Conservation (phyloP, 169 alveolate species). For the Plasmodium adleri region DNA sequence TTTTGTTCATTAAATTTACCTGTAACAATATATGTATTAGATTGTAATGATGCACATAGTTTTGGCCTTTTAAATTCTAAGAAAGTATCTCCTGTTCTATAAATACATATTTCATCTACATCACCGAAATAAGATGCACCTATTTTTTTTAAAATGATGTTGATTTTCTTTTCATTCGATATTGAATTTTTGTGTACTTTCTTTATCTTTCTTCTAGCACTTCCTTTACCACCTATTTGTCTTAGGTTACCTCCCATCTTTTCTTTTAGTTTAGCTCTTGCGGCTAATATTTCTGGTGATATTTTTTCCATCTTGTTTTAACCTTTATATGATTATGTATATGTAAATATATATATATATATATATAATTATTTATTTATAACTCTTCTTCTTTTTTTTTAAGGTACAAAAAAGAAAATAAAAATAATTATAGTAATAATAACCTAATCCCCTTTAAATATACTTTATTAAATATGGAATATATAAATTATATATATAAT, state of each 20-base stretch:
- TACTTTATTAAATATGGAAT: too few species aligned
- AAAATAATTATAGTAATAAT: too few species aligned
- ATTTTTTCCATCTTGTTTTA: conserved; percentile 78
- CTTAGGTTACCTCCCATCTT: conserved; percentile 92
- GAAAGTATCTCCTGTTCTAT: conserved; percentile 95
- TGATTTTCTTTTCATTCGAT: conserved; percentile 95
- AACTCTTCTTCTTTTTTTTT: too few species aligned
- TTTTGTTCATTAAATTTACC: conserved; percentile 94
- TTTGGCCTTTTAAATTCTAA: conserved; percentile 95
- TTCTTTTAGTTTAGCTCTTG: conserved; percentile 94
- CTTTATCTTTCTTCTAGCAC: conserved; percentile 95
- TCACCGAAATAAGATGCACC: conserved; percentile 96
- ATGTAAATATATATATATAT: too few species aligned
- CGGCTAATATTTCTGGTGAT: conserved; percentile 92
- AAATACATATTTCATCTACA: conserved; percentile 96
- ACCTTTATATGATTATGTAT: too few species aligned
- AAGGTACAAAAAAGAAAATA: too few species aligned
- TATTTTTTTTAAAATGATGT: conserved; percentile 91
- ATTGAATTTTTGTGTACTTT: conserved; percentile 89
- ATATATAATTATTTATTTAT: too few species aligned
- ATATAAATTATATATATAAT: too few species aligned
- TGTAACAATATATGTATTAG: conserved; percentile 95
- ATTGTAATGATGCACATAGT: conserved; percentile 94
- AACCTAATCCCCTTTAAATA: too few species aligned
- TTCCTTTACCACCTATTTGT: conserved; percentile 97